Percentiles rank a stretch among this genome's conserved stretches.
phyloP scores from a whole-genome alignment of 2,329 filamentous ascomycete genomes.

The Aureobasidium lini region DNA sequence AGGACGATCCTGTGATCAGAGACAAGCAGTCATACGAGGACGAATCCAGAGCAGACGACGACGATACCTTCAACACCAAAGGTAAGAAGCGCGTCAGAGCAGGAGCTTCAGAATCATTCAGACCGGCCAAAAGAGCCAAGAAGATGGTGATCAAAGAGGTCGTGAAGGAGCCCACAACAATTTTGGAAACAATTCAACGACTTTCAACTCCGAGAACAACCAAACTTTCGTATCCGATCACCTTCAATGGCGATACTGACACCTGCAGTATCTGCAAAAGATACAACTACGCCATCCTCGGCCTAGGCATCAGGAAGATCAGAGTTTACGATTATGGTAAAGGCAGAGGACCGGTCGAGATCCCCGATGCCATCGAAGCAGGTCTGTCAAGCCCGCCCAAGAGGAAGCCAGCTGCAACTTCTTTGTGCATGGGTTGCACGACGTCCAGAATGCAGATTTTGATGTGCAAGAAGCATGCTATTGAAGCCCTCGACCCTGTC shows the following conservation, averaged over 20 bases:
- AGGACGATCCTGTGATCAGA: not conserved
- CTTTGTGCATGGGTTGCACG: slow-evolving; percentile 34
- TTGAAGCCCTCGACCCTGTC: slow-evolving; percentile 21
- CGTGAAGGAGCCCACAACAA: not conserved
- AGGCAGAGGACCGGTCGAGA: not conserved
- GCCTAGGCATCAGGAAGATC: slow-evolving; percentile 76
- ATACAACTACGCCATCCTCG: slow-evolving; percentile 82
- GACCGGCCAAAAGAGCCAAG: not conserved
- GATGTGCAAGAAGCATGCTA: slow-evolving; percentile 27
- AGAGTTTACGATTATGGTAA: slow-evolving; percentile 38
- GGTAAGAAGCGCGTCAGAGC: not conserved
- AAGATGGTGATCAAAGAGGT: not conserved
- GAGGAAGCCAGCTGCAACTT: slow-evolving; percentile 19
- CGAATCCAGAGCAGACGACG: not conserved
- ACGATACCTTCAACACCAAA: not conserved
- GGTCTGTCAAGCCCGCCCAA: not conserved
- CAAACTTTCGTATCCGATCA: slow-evolving; percentile 33
- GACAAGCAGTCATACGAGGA: not conserved
- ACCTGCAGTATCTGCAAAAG: slow-evolving; percentile 46
- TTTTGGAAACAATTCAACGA: not conserved
- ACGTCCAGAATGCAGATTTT: slow-evolving; percentile 28
- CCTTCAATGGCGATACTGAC: slow-evolving; percentile 28
- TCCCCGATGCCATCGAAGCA: not conserved
- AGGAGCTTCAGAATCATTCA: not conserved
- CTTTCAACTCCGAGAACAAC: slow-evolving; percentile 24